Evolutionary conservation across 805 yeast species (phyloP).

Genomic region (Ogataea nonfermentans): DNA sequence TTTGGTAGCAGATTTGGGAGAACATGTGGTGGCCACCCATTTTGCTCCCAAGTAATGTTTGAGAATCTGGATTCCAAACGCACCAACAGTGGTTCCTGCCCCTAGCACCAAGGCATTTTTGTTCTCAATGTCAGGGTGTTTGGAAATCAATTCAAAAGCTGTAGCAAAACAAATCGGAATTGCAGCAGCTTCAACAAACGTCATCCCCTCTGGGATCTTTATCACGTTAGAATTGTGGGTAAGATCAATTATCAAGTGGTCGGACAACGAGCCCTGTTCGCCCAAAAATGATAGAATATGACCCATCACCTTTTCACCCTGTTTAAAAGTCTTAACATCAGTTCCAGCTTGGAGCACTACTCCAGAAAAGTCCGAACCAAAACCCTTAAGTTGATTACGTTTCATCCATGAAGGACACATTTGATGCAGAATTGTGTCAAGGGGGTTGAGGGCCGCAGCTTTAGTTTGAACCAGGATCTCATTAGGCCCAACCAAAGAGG

Average conservation of each 20-base stretch:
- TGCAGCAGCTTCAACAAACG: conserved; percentile 59
- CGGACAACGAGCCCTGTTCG: conserved; percentile 41
- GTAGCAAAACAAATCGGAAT: conserved; percentile 65
- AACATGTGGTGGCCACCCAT: conserved; percentile 51
- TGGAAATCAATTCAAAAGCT: conserved; percentile 39
- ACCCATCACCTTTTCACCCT: conserved; percentile 23
- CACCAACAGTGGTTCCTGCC: conserved; percentile 71
- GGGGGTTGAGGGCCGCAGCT: conserved; percentile 21
- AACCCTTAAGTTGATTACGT: conserved; percentile 9
- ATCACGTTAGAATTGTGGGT: conserved; percentile 33
- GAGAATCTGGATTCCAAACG: conserved; percentile 53
- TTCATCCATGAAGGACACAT: conserved; percentile 10
- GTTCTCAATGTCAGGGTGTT: conserved; percentile 35
- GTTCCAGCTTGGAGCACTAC: conserved; percentile 19
- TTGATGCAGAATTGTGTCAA: conserved; percentile 14
- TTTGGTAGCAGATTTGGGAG: conserved; percentile 36
- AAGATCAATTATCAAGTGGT: conserved; percentile 44
- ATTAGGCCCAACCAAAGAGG: conserved; percentile 13
- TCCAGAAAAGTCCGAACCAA: conserved; percentile 25
- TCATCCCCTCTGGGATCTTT: conserved; percentile 46
- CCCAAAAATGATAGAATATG: conserved; percentile 1
- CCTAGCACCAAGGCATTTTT: conserved; percentile 63
- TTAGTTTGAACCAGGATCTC: conserved; percentile 19
- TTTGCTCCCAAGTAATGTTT: conserved; percentile 45
- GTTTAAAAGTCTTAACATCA: conserved; percentile 9